Base-by-base conservation (phyloP, 179 eudicot genomes). In the Drosera spatulata region DNA sequence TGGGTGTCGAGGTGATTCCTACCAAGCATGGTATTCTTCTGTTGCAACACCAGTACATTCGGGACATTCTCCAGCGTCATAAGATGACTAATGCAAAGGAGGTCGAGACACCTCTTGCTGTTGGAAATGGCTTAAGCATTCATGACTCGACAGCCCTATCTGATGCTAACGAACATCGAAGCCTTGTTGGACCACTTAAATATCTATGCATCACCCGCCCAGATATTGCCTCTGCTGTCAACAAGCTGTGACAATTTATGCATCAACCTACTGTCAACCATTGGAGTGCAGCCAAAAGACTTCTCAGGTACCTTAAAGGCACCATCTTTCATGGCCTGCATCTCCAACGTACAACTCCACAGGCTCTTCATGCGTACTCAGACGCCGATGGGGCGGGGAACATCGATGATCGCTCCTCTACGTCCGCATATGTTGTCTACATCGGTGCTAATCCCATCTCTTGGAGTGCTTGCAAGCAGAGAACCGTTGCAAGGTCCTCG, bases 311-410 rank as follows among this genome's bases (percentile, higher is more conserved):
- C n/a, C 7, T 60, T 2, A 0, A 60, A 15, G 63, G 41, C 2
- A 60, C 63, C 7, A 5, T 46, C 3, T 5, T 7, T 49, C 7
- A 48, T 45, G n/a, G 4, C 57, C 11, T 4, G 9, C 41, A 4
- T 60, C n/a, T n/a, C n/a, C n/a, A 6, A 13, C 45, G 6, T 1
- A n/a, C 39, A 3, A 3, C 4, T 33, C 52, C 22, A 5, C 10
- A 2, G 2, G 1, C 44, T 55, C n/a, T n/a, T 2, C 12, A 64
- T 56, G 55, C 53, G 11, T 55, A 45, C 39, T 55, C 56, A 0
- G 46, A 61, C 39, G 46, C 64, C 2, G 43, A 49, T 50, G 49
- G 62, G 62, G 62, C 62, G 0, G 12, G 64, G 2, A 12, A 61
- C 33, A 40, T 14, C 7, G 62, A 56, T 7, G 33, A 57, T 11